Base-by-base conservation (phyloP, 208 protist species). In the Acanthamoeba polyphaga region DNA sequence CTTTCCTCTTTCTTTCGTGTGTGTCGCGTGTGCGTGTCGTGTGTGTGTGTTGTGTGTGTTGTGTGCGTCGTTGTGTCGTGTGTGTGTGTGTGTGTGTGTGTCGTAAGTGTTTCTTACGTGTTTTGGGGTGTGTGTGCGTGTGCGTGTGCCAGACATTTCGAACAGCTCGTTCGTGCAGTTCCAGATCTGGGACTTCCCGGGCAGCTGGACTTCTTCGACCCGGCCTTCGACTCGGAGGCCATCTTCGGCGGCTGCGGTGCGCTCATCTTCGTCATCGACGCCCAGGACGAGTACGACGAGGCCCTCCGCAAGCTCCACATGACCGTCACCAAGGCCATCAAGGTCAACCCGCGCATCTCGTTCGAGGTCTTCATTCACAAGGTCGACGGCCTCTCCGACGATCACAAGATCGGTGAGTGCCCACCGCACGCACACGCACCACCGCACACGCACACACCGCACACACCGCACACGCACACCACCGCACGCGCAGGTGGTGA, bases 301-400 rank as follows among this genome's bases (percentile, higher is more conserved):
- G 96, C 97, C 7, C 89, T 98, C 24, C 66, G 66, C n/a, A 96
- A 97, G 84, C 97, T 98, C 53, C 46, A 96, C 66, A 78, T 90
- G 29, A 98, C 97, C 10, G 93, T 98, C n/a, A 64, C 58, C 32
- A 95, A 97, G 84, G 97, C 97, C 32, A 94, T 97, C 91, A 95
- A 94, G n/a, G 96, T 98, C 51, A 98, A 98, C 84, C 93, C 95
- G 82, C 58, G 95, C 87, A 98, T 99, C 90, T 94, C 68, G 22
- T 99, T 99, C 95, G 98, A 99, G 96, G 97, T 99, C 19, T 98
- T 99, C 66, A 98, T 99, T 62, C 98, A 99, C 94, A 99, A 99
- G 95, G 97, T 98, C 15, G 98, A 99, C 91, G 97, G 97, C 5
- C 95, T 99, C 29, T 95, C 96, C n/a, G 98, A 98, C 68, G 98